Percentiles rank a stretch among this genome's conserved stretches.
phyloP scores from a whole-genome alignment of 768 basidiomycete genomes.

The Leccinum variicolor region DNA sequence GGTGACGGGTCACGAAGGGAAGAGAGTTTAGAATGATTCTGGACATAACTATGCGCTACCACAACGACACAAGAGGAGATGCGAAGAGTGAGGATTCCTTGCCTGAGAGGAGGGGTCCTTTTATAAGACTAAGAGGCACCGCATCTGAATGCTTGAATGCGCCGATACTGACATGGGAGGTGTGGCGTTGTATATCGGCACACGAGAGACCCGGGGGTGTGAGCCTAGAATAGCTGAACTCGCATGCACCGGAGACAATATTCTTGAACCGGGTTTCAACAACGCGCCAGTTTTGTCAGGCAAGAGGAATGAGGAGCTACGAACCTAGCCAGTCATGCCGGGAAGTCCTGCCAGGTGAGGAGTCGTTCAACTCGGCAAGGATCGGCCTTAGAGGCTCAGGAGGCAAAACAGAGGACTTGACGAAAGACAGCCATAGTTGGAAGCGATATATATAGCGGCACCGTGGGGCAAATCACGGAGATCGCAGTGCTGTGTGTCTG shows the following conservation, averaged over 20 bases:
- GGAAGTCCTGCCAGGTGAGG: background rate
- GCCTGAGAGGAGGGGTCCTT: background rate
- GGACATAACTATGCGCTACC: constrained; percentile 31
- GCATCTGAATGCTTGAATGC: background rate
- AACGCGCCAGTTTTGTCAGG: background rate
- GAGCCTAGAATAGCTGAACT: background rate
- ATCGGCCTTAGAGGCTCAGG: background rate
- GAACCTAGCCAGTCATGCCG: background rate
- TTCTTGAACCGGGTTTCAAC: background rate
- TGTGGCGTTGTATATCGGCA: background rate
- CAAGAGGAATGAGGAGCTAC: background rate
- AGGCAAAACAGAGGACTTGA: background rate
- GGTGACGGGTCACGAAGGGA: constrained; percentile 46
- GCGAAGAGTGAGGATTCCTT: background rate
- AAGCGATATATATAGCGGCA: background rate
- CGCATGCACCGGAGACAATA: background rate
- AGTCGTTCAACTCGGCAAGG: background rate
- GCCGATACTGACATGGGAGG: background rate
- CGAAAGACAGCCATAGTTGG: background rate
- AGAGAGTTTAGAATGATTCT: constrained; percentile 34
- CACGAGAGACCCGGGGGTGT: background rate
- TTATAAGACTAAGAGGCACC: constrained; percentile 18
- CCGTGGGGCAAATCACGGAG: background rate
- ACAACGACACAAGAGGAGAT: background rate
- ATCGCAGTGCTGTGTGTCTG: background rate